Base-by-base conservation (phyloP, 306 rosid genomes). In the Quercus suber region DNA sequence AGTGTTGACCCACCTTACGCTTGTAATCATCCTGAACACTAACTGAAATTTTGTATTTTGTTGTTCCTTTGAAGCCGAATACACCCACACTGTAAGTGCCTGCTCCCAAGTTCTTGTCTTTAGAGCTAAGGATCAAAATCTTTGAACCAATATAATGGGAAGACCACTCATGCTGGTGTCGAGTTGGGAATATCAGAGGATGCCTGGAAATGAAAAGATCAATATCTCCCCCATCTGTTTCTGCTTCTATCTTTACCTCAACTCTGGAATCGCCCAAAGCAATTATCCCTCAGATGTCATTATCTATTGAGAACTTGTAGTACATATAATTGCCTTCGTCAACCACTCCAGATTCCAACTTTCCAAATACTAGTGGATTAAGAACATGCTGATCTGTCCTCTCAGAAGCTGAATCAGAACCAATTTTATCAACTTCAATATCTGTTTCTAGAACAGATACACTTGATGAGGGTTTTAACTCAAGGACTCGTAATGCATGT, bases 371-470 rank as follows among this genome's bases (percentile, higher is more conserved):
- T 56, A 90, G 84, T 20, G 83, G 98, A 28, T 79, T 82, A 60
- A 95, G 87, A 73, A 90, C 88, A 84, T 21, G 92, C 80, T 86
- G 87, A 79, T 94, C 92, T 31, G 70, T 75, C 70, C 84, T 79
- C 80, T 88, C 91, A 23, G 82, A 78, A 77, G 83, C 71, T 37
- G 88, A 82, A 77, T 84, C 93, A 61, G 97, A 81, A 79, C 92
- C 86, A 59, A 91, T 87, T 71, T 92, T 87, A 86, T 95, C 98
- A 31, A 93, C 99, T 85, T 93, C 99, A 60, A 95, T 85, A 86
- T 95, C 97, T 37, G 99, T 95, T 90, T 95, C 99, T 83, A 95
- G 84, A 67, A 95, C 98, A 81, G 99, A 93, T 75, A 93, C 89
- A 79, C 93, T 90, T 67, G 94, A 82, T 27, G 97, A 87, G 55